Conservation (phyloP, 1,284 basidiomycete genomes). For the Phylloporus gajari region DNA sequence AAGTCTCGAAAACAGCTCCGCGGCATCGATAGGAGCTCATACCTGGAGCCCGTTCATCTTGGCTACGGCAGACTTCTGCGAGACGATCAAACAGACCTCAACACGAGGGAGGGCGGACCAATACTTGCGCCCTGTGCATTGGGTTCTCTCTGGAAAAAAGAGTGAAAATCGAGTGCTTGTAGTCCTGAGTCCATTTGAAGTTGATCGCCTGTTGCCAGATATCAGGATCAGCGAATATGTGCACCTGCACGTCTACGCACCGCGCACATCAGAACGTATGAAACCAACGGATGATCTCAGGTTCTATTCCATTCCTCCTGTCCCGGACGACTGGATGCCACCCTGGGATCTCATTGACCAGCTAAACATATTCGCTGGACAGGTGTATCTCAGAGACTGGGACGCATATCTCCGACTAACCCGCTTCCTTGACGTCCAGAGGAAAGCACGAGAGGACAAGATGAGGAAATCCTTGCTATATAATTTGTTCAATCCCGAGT, state of each 20-base stretch:
- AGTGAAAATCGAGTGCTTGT: constrained; percentile 35
- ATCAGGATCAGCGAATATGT: constrained; percentile 48
- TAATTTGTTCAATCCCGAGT: background rate
- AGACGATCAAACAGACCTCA: background rate
- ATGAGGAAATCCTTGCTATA: background rate
- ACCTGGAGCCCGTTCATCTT: constrained; percentile 25
- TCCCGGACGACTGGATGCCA: background rate
- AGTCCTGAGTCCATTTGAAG: constrained; percentile 56
- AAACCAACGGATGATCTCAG: constrained; percentile 49
- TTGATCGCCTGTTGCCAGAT: constrained; percentile 48
- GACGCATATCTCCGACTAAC: background rate
- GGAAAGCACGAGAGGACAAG: constrained; percentile 27
- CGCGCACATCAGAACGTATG: constrained; percentile 48
- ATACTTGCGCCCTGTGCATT: constrained; percentile 54
- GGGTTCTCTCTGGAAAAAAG: constrained; percentile 46
- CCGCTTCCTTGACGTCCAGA: constrained; percentile 5
- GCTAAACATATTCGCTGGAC: constrained; percentile 42
- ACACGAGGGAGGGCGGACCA: constrained; percentile 22
- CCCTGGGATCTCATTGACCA: constrained; percentile 12
- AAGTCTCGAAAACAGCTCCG: constrained; percentile 12
- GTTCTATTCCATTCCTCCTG: constrained; percentile 46
- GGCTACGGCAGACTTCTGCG: constrained; percentile 41
- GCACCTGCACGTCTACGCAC: constrained; percentile 54
- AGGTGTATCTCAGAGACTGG: constrained; percentile 3
- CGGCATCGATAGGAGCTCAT: background rate